Conservation (phyloP, 108 stramenopile genomes). For the Chaetoceros tenuissimus region DNA sequence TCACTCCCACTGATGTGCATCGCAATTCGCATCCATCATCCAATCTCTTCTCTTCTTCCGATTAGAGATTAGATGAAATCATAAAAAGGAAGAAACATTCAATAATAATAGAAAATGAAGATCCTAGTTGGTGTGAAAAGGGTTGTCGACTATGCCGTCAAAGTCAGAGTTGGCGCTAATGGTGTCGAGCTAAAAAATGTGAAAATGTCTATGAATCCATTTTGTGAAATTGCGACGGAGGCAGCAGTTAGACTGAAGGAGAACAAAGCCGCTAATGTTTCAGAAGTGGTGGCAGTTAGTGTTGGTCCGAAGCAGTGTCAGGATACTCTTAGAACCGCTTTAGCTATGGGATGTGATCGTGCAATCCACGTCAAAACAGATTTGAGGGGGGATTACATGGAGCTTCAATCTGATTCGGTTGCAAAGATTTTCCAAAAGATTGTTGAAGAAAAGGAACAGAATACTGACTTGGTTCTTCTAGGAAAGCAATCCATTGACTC, state of each 20-base stretch:
- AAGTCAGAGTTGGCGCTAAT: conserved; percentile 93
- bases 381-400: conserved; percentile 87
- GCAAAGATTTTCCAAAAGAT: conserved; percentile 68
- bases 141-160: conserved; percentile 98
- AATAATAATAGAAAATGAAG: conserved; percentile 52
- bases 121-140: conserved; percentile 97
- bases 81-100: neutral
- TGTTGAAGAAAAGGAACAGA: conserved; percentile 80
- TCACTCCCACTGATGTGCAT: too few species aligned
- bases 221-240: conserved; percentile 98
- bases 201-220: conserved; percentile 99
- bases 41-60: too few species aligned
- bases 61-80: neutral
- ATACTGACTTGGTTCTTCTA: conserved; percentile 85
- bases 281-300: conserved; percentile 93
- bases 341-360: conserved; percentile 86
- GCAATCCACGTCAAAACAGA: conserved; percentile 94
- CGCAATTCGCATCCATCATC: too few species aligned
- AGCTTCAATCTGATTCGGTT: conserved; percentile 95
- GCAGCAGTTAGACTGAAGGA: conserved; percentile 98
- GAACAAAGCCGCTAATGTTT: conserved; percentile 54
- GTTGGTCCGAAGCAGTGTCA: conserved; percentile 96
- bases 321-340: conserved; percentile 90
- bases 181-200: conserved; percentile 95
- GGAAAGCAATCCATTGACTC: conserved; percentile 99